Evolutionary conservation across 768 basidiomycete species (phyloP).

Genomic region (Arthromyces matolae): DNA sequence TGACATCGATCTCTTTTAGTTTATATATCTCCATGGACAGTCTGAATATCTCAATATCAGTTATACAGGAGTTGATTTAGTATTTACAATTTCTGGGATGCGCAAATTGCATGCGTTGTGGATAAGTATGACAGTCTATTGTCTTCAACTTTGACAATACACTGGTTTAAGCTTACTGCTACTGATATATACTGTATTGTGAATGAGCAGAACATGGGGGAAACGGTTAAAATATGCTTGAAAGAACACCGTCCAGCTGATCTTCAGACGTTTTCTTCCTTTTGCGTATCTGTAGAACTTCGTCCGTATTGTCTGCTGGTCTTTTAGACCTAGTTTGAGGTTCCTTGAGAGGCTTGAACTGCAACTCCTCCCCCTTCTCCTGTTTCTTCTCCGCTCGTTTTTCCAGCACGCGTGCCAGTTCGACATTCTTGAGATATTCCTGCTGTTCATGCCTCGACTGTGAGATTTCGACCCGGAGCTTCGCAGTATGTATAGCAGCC

Average conservation of each 20-base stretch:
- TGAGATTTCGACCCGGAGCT: constrained; percentile 86
- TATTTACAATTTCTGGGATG: too few species aligned
- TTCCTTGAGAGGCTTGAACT: constrained; percentile 32
- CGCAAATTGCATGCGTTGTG: too few species aligned
- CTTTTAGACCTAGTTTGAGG: constrained; percentile 26
- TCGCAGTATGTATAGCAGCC: constrained; percentile 81
- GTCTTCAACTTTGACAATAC: too few species aligned
- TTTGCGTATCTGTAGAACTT: constrained; percentile 19
- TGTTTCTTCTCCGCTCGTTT: constrained; percentile 71
- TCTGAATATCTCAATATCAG: too few species aligned
- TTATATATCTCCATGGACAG: too few species aligned
- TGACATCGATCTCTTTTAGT: too few species aligned
- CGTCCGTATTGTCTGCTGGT: constrained; percentile 21
- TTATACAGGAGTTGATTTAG: too few species aligned
- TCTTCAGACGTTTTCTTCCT: constrained; percentile 25
- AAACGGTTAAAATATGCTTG: constrained; percentile 17
- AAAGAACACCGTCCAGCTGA: constrained; percentile 15
- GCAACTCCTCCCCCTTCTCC: constrained; percentile 52
- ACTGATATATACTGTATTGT: too few species aligned
- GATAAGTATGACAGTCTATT: too few species aligned
- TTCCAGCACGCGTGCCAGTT: constrained; percentile 81
- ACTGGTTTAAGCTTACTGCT: too few species aligned
- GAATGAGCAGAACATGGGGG: neutral
- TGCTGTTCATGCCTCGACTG: constrained; percentile 87
- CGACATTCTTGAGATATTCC: constrained; percentile 92